phyloP scores from a whole-genome alignment of 148 eudicot species.

The Rhododendron williamsianum region DNA sequence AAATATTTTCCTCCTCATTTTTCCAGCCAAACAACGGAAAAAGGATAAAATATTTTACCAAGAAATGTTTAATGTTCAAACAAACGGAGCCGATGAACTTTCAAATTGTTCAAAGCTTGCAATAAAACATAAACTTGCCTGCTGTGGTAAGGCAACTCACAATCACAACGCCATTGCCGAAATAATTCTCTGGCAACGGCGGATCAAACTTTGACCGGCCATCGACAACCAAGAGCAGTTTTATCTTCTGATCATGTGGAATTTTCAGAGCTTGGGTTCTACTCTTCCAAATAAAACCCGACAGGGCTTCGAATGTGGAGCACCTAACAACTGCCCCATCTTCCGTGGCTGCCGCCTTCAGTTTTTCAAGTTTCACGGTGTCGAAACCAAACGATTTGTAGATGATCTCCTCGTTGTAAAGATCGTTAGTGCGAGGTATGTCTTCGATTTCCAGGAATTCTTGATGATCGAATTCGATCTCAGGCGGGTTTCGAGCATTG shows the following conservation, averaged over 20 bases:
- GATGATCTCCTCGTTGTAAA: constrained; percentile 21
- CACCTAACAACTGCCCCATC: neutral
- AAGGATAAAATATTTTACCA: no score
- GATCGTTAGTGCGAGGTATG: neutral
- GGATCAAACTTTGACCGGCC: constrained; percentile 30
- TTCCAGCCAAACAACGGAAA: no score
- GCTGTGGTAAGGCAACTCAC: neutral
- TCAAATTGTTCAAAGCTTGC: neutral
- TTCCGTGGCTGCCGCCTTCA: constrained; percentile 21
- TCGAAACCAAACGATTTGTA: constrained; percentile 25
- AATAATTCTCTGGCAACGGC: neutral
- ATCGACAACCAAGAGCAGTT: constrained; percentile 37
- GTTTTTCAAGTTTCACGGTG: constrained; percentile 28
- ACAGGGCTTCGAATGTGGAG: constrained; percentile 34
- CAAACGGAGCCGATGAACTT: no score
- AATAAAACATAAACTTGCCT: neutral
- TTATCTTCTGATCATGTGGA: constrained; percentile 30
- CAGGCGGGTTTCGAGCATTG: no score
- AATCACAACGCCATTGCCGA: neutral
- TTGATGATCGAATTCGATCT: neutral
- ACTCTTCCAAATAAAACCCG: constrained; percentile 33
- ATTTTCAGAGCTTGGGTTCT: constrained; percentile 23
- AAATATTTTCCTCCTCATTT: no score
- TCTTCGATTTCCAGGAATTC: neutral
- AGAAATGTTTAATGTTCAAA: no score